Evolutionary conservation across 2,329 filamentous ascomycete genomes (phyloP).

Genomic region (Calonectria crousiana): DNA sequence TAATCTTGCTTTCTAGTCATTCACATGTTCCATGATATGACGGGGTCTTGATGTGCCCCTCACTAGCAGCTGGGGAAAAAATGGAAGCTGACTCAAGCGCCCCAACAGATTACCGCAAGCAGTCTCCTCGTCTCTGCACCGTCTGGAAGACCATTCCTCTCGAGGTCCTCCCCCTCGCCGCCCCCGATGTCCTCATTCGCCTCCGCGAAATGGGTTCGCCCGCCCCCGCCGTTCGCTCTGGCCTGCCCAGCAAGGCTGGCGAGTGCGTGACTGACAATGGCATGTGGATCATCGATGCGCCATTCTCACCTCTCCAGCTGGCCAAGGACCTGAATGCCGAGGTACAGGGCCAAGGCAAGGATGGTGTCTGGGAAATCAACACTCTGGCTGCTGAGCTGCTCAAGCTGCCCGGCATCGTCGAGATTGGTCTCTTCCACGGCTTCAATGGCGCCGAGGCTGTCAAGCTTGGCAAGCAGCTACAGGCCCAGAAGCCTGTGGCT

Average conservation of each 20-base stretch:
- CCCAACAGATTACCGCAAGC: constrained; percentile 84
- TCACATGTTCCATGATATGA: constrained; percentile 3
- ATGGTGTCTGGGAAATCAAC: constrained; percentile 83
- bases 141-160: constrained; percentile 91
- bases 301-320: constrained; percentile 82
- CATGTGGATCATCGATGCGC: constrained; percentile 90
- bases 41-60: not conserved
- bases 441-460: constrained; percentile 78
- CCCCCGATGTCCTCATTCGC: constrained; percentile 79
- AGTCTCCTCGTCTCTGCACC: constrained; percentile 79
- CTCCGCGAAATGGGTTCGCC: constrained; percentile 80
- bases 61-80: constrained; percentile 1
- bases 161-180: constrained; percentile 89
- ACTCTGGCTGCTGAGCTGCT: constrained; percentile 81
- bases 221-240: constrained; percentile 78
- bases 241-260: constrained; percentile 81
- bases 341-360: constrained; percentile 63
- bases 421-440: constrained; percentile 92
- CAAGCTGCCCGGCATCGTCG: constrained; percentile 86
- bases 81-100: constrained; percentile 19
- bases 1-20: not conserved
- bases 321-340: constrained; percentile 61
- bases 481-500: constrained; percentile 90
- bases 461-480: constrained; percentile 65
- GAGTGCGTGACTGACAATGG: constrained; percentile 74